phyloP scores from a whole-genome alignment of 1,139 yeast genomes.

The Diutina sp. region DNA sequence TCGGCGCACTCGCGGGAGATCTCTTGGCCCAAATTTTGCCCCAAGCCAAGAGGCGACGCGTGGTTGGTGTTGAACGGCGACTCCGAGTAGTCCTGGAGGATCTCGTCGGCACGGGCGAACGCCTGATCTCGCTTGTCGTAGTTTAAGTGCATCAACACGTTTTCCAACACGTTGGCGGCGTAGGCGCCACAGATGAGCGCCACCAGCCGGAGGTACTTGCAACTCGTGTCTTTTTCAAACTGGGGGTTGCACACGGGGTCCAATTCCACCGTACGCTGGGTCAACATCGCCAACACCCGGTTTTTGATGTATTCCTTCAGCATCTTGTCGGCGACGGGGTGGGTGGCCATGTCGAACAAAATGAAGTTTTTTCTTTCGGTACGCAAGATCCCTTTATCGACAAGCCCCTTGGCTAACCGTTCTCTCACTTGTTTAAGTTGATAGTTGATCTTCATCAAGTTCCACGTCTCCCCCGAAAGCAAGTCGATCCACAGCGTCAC shows the following conservation, averaged over 20 bases:
- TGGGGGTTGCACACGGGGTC: conserved; percentile 37
- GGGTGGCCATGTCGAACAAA: conserved; percentile 96
- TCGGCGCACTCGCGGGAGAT: conserved; percentile 56
- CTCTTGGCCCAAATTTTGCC: conserved; percentile 63
- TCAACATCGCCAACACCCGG: conserved; percentile 58
- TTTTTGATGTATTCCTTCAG: conserved; percentile 72
- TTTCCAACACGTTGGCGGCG: conserved; percentile 94
- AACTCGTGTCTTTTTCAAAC: conserved; percentile 60
- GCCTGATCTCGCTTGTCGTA: conserved; percentile 92
- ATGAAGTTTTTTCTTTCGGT: conserved; percentile 93
- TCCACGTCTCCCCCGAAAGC: conserved; percentile 95
- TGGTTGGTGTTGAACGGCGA: conserved; percentile 61
- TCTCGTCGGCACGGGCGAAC: conserved; percentile 83
- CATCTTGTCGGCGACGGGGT: conserved; percentile 79
- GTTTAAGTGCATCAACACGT: conserved; percentile 64
- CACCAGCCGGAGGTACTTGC: conserved; percentile 63
- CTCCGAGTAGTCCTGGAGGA: conserved; percentile 69
- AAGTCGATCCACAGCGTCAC: conserved; percentile 92
- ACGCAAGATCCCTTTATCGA: conserved; percentile 93
- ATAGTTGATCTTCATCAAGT: conserved; percentile 82
- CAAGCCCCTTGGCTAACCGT: conserved; percentile 90
- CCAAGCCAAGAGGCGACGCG: conserved; percentile 55
- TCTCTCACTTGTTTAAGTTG: conserved; percentile 96
- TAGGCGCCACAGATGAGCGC: conserved; percentile 81
- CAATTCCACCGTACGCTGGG: conserved; percentile 53